phyloP scores from a whole-genome alignment of 805 yeast species.

The Starmerella khaoyaiensis region DNA sequence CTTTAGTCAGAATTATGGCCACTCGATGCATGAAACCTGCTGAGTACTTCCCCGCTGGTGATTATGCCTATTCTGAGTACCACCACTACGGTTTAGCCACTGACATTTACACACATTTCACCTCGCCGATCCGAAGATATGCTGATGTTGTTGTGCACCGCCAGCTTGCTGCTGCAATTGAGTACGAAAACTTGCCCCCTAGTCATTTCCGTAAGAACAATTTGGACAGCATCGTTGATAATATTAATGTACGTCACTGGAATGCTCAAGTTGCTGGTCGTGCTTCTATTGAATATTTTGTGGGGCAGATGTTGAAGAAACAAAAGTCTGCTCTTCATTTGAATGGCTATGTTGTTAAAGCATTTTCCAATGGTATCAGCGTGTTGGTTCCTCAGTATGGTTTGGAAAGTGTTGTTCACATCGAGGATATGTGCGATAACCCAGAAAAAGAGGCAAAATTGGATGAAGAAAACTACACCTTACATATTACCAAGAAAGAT shows the following conservation, averaged over 20 bases:
- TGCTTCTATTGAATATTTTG: slow-evolving; percentile 93
- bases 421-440: slow-evolving; percentile 51
- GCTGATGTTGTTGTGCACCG: slow-evolving; percentile 97
- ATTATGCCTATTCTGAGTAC: slow-evolving; percentile 79
- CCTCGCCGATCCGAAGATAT: slow-evolving; percentile 94
- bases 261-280: slow-evolving; percentile 99
- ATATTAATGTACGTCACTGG: slow-evolving; percentile 86
- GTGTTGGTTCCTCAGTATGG: slow-evolving; percentile 93
- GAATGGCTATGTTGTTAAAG: slow-evolving; percentile 83
- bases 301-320: slow-evolving; percentile 91
- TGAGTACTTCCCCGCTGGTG: slow-evolving; percentile 87
- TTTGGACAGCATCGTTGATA: slow-evolving; percentile 78
- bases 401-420: slow-evolving; percentile 79
- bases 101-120: slow-evolving; percentile 94
- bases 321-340: slow-evolving; percentile 49
- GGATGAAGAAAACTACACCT: slow-evolving; percentile 64
- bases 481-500: slow-evolving; percentile 41
- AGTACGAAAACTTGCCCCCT: slow-evolving; percentile 70
- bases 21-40: slow-evolving; percentile 99
- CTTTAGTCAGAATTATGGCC: slow-evolving; percentile 87
- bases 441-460: slow-evolving; percentile 44
- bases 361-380: slow-evolving; percentile 87
- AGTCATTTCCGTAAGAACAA: slow-evolving; percentile 77
- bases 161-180: slow-evolving; percentile 96
- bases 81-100: slow-evolving; percentile 95